These are phyloP conservation scores for Penicillium sp. DNA, from an alignment of 2,329 filamentous ascomycete species.

Conservation along the genomic window DNA sequence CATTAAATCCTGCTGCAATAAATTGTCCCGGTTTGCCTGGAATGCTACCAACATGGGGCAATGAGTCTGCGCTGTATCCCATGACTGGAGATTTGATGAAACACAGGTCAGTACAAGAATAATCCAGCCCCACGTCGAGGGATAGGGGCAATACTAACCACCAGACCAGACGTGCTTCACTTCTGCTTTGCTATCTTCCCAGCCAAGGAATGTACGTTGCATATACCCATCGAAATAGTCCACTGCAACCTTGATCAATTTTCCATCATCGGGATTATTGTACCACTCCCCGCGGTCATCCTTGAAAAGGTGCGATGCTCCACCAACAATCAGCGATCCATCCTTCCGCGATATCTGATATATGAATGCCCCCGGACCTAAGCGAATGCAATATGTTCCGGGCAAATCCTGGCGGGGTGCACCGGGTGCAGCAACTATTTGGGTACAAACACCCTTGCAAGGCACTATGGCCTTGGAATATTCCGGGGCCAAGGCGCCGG, in stretches of 20 bases:
- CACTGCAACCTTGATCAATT: slow-evolving; percentile 48
- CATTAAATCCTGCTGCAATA: slow-evolving; percentile 62
- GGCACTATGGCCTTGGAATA: slow-evolving; percentile 73
- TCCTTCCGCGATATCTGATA: slow-evolving; percentile 63
- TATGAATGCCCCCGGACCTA: slow-evolving; percentile 52
- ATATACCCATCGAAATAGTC: slow-evolving; percentile 40
- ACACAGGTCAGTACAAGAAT: not conserved
- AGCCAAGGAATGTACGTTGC: slow-evolving; percentile 36
- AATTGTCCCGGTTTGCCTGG: slow-evolving; percentile 51
- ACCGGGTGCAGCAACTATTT: slow-evolving; percentile 25
- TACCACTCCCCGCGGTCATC: slow-evolving; percentile 43
- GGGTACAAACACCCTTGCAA: slow-evolving; percentile 57
- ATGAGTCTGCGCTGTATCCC: slow-evolving; percentile 52
- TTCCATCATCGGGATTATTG: slow-evolving; percentile 45
- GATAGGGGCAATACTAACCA: slow-evolving; percentile 8
- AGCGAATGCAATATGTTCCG: slow-evolving; percentile 58
- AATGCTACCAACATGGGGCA: slow-evolving; percentile 54
- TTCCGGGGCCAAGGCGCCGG: slow-evolving; percentile 67
- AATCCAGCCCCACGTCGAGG: not conserved
- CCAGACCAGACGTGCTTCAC: slow-evolving; percentile 36
- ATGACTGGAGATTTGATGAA: slow-evolving; percentile 40
- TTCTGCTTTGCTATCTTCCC: slow-evolving; percentile 34
- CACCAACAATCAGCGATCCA: slow-evolving; percentile 60
- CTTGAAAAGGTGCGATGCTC: slow-evolving; percentile 52
- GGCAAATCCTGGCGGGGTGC: slow-evolving; percentile 30